These are phyloP conservation scores for Botrytis byssoidea DNA, from an alignment of 2,329 filamentous ascomycete species.

Conservation along the genomic window DNA sequence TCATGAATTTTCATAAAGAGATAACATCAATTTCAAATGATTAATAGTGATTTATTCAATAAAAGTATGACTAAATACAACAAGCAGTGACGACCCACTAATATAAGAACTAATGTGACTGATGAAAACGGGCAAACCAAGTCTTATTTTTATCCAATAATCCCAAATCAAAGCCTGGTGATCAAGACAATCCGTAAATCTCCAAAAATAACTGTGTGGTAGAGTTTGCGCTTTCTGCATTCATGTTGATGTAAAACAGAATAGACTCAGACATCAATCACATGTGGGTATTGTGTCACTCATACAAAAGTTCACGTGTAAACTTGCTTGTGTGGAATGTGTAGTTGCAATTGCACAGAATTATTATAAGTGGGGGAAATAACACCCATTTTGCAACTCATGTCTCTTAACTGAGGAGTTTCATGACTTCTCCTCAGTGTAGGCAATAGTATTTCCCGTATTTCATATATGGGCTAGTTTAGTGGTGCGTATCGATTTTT, in stretches of 20 bases:
- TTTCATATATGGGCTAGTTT: no score
- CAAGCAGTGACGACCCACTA: not conserved
- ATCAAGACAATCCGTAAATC: not conserved
- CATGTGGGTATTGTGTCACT: not conserved
- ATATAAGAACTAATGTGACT: not conserved
- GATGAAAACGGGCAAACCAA: not conserved
- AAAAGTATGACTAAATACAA: no score
- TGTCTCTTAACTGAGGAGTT: rapidly evolving
- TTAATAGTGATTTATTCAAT: not conserved
- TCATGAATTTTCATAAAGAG: not conserved
- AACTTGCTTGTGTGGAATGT: no score
- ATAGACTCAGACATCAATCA: not conserved
- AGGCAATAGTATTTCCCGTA: no score
- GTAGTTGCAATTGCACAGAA: no score
- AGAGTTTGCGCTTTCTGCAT: not conserved
- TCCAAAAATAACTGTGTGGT: not conserved
- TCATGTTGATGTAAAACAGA: not conserved
- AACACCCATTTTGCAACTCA: not conserved
- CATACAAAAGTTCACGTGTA: not conserved
- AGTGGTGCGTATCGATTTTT: no score
- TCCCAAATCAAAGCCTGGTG: no score
- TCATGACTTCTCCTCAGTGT: not conserved
- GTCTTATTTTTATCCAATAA: not conserved
- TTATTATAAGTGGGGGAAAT: not conserved
- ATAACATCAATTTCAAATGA: not conserved